Base-by-base conservation (phyloP, 75 land plant genomes). In the Pinus albicaulis region DNA sequence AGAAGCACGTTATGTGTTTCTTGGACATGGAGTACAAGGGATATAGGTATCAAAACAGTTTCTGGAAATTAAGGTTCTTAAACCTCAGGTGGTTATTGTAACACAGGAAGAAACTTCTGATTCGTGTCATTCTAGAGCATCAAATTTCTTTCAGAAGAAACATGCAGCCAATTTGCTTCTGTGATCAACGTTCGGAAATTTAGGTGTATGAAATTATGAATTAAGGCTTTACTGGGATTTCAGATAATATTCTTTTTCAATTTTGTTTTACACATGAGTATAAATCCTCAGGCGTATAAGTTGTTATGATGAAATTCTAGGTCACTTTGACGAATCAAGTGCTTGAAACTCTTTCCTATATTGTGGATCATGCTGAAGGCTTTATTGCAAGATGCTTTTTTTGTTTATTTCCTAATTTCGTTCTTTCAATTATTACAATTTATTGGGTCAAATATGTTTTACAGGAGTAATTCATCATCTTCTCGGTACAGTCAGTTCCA, bases 401-500 rank as follows among this genome's bases (percentile, higher is more conserved):
- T 48, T n/a, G 15, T 72, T 72, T 55, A 60, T 73, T 73, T 73
- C 59, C 59, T 55, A 73, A 41, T 38, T 71, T 56, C 25, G 17
- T 22, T 15, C 26, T 66, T 17, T 52, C 14, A 11, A 22, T 53
- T 26, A 19, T 56, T 48, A 65, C 53, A 36, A 57, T 77, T 31
- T 25, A 48, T 56, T 72, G 25, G 23, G 74, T 41, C 19, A 72
- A 69, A 71, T 72, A 19, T 36, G 20, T n/a, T 60, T 52, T 72
- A 16, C 25, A 92, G 94, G 88, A 28, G 86, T 92, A 59, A 82
- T 80, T n/a, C 94, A 92, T 82, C 94, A 92, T 81, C 88, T 92
- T 53, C 73, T 92, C 14, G 94, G 94, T 12, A 80, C 83, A 2
- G 36, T 92, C 16, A 78, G 78, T 56, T 69, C 94, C 2, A 73